These are phyloP conservation scores for Xylaria arbuscula DNA, from an alignment of 2,329 filamentous ascomycete genomes.

Conservation along the genomic window DNA sequence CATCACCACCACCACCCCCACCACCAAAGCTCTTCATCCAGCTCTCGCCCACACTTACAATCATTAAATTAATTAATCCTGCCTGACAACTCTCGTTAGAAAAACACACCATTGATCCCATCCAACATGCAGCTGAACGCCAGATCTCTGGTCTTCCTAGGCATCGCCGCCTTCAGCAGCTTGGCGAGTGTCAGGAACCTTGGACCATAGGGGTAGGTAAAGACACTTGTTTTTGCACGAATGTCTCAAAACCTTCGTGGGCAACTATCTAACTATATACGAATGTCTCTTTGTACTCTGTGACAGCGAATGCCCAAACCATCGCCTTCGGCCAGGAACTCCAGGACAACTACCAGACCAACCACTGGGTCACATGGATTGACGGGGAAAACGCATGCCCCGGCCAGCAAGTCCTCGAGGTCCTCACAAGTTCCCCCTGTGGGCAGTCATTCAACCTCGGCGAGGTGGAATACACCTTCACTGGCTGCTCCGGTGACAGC, in stretches of 20 bases:
- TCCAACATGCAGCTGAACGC: slow-evolving; percentile 30
- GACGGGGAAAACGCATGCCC: slow-evolving; percentile 36
- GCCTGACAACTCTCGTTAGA: not conserved
- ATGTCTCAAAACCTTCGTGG: no score
- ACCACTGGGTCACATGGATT: slow-evolving; percentile 38
- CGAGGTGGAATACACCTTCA: slow-evolving; percentile 33
- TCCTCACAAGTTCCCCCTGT: slow-evolving; percentile 33
- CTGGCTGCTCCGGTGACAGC: slow-evolving; percentile 31
- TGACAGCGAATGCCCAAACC: no score
- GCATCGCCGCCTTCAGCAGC: slow-evolving; percentile 35
- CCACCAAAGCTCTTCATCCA: not conserved
- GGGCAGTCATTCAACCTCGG: slow-evolving; percentile 29
- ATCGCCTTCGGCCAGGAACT: slow-evolving; percentile 35
- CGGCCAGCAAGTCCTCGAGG: slow-evolving; percentile 17
- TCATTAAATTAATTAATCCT: slow-evolving; percentile 1
- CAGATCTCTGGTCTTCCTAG: slow-evolving; percentile 32
- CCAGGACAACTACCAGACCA: slow-evolving; percentile 38
- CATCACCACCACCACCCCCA: not conserved
- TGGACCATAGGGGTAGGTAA: no score
- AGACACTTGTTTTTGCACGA: no score
- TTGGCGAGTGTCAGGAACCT: slow-evolving; percentile 32
- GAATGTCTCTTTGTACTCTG: no score
- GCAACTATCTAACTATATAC: no score
- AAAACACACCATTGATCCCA: slow-evolving; percentile 11
- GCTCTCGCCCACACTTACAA: not conserved